phyloP scores from a whole-genome alignment of 139 green algal species.

The Volvox africanus region DNA sequence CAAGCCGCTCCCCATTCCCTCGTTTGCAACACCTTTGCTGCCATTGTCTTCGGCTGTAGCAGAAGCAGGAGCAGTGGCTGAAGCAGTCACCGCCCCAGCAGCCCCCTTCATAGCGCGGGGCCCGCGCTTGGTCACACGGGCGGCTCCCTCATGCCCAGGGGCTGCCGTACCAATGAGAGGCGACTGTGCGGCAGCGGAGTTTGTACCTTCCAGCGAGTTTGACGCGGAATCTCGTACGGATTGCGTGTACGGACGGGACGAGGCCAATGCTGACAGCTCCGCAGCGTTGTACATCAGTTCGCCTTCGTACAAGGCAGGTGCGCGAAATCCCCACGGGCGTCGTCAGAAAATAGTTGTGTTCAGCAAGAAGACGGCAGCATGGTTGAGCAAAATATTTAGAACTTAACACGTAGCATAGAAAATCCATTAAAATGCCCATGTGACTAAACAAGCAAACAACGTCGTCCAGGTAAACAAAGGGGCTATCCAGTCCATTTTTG shows the following conservation, averaged over 20 bases:
- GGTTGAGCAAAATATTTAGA: too few species aligned
- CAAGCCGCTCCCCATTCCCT: too few species aligned
- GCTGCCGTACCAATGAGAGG: neutral
- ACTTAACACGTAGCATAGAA: too few species aligned
- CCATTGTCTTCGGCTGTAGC: too few species aligned
- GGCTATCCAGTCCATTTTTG: too few species aligned
- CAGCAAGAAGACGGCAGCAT: neutral
- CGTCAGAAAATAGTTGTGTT: neutral
- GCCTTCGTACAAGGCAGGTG: neutral
- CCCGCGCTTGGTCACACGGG: neutral
- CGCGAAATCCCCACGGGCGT: too few species aligned
- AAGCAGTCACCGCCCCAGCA: neutral
- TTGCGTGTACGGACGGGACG: conserved; percentile 50
- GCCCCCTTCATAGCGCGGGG: neutral
- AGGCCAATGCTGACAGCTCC: conserved; percentile 61
- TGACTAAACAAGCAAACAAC: too few species aligned
- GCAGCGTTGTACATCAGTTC: conserved; percentile 62
- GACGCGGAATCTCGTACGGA: conserved; percentile 2
- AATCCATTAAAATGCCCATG: too few species aligned
- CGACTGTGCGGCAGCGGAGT: neutral
- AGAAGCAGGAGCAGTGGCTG: neutral
- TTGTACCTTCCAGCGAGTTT: neutral
- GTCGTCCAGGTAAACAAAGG: too few species aligned
- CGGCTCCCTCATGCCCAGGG: too few species aligned
- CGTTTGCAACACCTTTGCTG: too few species aligned